Conservation (phyloP, 805 yeast species). For the Spathaspora passalidarum region DNA sequence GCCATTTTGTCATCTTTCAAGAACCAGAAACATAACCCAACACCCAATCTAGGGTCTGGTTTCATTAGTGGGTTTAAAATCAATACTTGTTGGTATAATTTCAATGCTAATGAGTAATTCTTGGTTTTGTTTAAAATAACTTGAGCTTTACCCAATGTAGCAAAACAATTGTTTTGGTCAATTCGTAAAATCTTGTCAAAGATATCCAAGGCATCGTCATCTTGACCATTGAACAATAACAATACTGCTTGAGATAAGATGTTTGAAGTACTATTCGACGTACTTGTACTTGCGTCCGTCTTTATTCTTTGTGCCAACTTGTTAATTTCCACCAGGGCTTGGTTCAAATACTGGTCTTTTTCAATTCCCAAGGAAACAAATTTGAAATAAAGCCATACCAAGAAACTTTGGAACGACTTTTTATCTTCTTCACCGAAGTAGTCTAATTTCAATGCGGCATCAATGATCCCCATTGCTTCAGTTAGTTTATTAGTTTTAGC, state of each 20-base stretch:
- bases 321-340: constrained; percentile 22
- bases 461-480: constrained; percentile 64
- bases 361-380: constrained; percentile 25
- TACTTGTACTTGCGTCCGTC: constrained; percentile 4
- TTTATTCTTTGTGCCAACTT: constrained; percentile 12
- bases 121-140: constrained; percentile 63
- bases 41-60: constrained; percentile 94
- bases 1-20: constrained; percentile 79
- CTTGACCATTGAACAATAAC: constrained; percentile 53
- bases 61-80: constrained; percentile 69
- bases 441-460: constrained; percentile 51
- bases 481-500: constrained; percentile 54
- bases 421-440: constrained; percentile 39
- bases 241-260: constrained; percentile 69
- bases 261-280: constrained; percentile 9
- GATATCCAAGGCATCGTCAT: constrained; percentile 67
- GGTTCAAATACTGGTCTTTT: constrained; percentile 19
- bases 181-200: constrained; percentile 58
- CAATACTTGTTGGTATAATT: constrained; percentile 79
- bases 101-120: constrained; percentile 70
- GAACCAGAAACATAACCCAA: constrained; percentile 92
- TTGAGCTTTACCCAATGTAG: constrained; percentile 82
- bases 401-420: constrained; percentile 54
- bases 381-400: constrained; percentile 71
- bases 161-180: constrained; percentile 65